These are phyloP conservation scores for Hemileccinum rubropunctum DNA, from an alignment of 768 basidiomycete species.

Conservation along the genomic window DNA sequence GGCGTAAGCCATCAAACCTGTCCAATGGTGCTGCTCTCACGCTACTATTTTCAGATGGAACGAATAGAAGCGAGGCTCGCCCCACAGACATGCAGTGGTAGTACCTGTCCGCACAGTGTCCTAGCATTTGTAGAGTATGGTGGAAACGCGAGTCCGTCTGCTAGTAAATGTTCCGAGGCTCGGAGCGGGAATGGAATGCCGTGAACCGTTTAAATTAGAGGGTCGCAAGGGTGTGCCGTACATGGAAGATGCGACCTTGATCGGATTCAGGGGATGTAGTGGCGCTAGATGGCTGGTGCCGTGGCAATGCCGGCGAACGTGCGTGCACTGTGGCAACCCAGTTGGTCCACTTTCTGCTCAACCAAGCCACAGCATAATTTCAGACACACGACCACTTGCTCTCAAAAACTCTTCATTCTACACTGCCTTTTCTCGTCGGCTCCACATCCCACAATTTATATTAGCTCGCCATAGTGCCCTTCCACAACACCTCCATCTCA, in stretches of 20 bases:
- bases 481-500: constrained; percentile 5
- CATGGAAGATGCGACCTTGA: not conserved
- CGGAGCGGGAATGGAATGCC: constrained; percentile 16
- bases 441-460: not conserved
- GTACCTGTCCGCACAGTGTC: constrained; percentile 1
- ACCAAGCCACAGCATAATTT: constrained; percentile 30
- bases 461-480: constrained; percentile 13
- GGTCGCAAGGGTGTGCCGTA: constrained; percentile 9
- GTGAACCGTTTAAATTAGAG: constrained; percentile 29
- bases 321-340: constrained; percentile 28
- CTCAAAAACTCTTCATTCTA: constrained; percentile 24
- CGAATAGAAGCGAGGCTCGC: constrained; percentile 46
- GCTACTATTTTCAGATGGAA: constrained; percentile 59
- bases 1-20: constrained; percentile 58
- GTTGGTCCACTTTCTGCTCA: constrained; percentile 24
- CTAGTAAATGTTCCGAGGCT: not conserved
- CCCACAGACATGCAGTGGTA: not conserved
- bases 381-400: constrained; percentile 37
- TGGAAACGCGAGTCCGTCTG: too few species aligned
- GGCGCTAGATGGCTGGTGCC: constrained; percentile 15
- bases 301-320: constrained; percentile 37
- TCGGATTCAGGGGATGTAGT: constrained; percentile 13
- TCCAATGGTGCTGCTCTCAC: constrained; percentile 18
- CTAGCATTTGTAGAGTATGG: constrained; percentile 9
- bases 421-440: constrained; percentile 5